Conservation (phyloP, 2,329 filamentous ascomycete genomes). For the Penicillium sumatraense region DNA sequence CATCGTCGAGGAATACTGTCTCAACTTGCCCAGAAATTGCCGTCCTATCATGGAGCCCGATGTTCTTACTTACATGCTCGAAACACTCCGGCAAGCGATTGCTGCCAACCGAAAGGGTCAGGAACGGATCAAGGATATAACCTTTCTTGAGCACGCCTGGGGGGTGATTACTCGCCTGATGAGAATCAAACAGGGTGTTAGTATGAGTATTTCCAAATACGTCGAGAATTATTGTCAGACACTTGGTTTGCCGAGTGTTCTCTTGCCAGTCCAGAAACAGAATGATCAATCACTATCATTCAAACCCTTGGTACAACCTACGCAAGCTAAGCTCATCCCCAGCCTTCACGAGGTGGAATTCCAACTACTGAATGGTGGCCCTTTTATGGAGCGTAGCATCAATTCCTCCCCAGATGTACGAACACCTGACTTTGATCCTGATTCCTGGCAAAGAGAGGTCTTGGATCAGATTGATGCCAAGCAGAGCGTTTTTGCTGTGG, state of each 20-base stretch:
- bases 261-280: not conserved
- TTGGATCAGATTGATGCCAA: constrained; percentile 73
- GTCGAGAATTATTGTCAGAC: constrained; percentile 34
- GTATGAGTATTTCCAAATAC: constrained; percentile 46
- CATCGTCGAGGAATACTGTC: constrained; percentile 49
- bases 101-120: constrained; percentile 14
- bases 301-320: not conserved
- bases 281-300: not conserved
- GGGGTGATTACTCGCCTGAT: constrained; percentile 5
- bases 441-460: constrained; percentile 76
- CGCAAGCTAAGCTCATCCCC: constrained; percentile 22
- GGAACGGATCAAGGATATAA: constrained; percentile 20
- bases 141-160: constrained; percentile 33
- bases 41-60: constrained; percentile 49
- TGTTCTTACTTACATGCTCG: constrained; percentile 41
- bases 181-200: constrained; percentile 41
- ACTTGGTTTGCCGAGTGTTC: not conserved
- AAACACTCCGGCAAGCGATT: constrained; percentile 26
- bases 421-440: constrained; percentile 69
- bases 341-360: constrained; percentile 59
- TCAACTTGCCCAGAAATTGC: constrained; percentile 42
- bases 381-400: constrained; percentile 76
- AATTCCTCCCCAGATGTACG: constrained; percentile 70
- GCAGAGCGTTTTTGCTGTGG: constrained; percentile 74
- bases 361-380: constrained; percentile 70